Evolutionary conservation across 2,329 filamentous ascomycete species (phyloP).

Genomic region (Byssochlamys sp.): DNA sequence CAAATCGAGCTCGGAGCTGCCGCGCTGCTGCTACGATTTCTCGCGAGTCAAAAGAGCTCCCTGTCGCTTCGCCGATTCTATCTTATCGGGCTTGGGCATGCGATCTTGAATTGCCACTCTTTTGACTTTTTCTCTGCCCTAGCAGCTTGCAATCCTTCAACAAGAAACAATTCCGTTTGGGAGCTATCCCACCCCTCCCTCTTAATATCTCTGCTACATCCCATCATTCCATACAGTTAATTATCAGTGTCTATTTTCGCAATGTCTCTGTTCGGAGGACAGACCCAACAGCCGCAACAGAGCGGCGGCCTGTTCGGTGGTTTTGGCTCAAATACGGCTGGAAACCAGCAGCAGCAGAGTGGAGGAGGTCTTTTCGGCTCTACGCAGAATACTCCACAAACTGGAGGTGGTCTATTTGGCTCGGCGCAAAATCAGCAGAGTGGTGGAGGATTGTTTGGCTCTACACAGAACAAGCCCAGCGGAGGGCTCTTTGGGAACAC

Average conservation of each 20-base stretch:
- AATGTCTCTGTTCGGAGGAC: constrained; percentile 33
- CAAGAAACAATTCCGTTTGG: background rate
- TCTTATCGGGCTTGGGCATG: background rate
- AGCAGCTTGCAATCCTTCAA: background rate
- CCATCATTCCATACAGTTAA: background rate
- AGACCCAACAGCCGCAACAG: constrained; percentile 11
- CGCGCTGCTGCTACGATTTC: background rate
- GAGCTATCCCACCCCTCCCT: background rate
- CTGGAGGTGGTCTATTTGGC: constrained; percentile 17
- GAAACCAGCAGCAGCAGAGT: constrained; percentile 18
- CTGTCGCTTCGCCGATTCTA: constrained; percentile 2
- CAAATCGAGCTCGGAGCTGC: constrained; percentile 1
- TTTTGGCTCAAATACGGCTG: constrained; percentile 13
- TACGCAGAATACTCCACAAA: constrained; percentile 11
- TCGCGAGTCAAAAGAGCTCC: background rate
- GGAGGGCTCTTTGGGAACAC: constrained; percentile 21
- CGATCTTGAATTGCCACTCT: background rate
- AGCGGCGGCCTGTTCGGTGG: constrained; percentile 23
- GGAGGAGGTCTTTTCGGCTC: constrained; percentile 26
- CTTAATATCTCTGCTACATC: background rate
- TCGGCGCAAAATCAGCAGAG: constrained; percentile 11
- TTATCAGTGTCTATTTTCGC: constrained; percentile 5
- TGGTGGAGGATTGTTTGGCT: constrained; percentile 17
- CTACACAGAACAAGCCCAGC: constrained; percentile 21
- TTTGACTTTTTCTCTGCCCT: background rate